Base-by-base conservation (phyloP, 2,329 filamentous ascomycete genomes). In the Didymella keratinophila region DNA sequence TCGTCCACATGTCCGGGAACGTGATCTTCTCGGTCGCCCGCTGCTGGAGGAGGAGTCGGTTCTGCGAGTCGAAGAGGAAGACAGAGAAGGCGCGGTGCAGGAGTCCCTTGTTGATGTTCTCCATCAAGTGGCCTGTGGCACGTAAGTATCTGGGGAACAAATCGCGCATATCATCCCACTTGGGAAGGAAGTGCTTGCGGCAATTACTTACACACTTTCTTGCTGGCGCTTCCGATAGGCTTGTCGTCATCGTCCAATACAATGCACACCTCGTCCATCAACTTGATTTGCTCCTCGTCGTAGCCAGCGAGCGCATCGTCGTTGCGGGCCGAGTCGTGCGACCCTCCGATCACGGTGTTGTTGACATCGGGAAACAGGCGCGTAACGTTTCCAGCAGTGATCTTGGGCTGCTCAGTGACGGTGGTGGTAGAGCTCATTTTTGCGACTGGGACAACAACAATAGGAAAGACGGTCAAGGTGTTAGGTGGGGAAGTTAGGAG, bases 1-100 rank as follows among this genome's bases (percentile, higher is more conserved):
- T 99, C 64, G 95, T 99, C 95, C 95, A 99, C 89, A 97, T 93
- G 76, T 97, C 92, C n/a, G 95, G 94, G 81, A 99, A 99, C 7
- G 95, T 99, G 75, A 99, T 99, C 84, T 99, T 99, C 82, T 98
- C 94, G 39, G 88, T 83, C 27, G 95, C 95, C 67, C 95, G 91
- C 83, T 98, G 95, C 81, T 99, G 95, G 50, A 99, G 87, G 43
- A 99, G 89, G 60, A 98, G 84, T 71, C 93, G 90, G 79, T 97
- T 96, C 76, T 95, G 86, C 62, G 91, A 89, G 81, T 98, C 92
- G 83, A 99, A 99, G 68, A 99, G 88, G 82, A 99, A 99, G 68
- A 96, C 92, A 58, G 94, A 98, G 80, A 99, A 99, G 63, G 95
- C 95, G 60, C 95, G 92, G 83, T 99, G 95, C 56, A 99, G 87